Base-by-base conservation (phyloP, 1,284 basidiomycete species). In the Austroboletus niveus region DNA sequence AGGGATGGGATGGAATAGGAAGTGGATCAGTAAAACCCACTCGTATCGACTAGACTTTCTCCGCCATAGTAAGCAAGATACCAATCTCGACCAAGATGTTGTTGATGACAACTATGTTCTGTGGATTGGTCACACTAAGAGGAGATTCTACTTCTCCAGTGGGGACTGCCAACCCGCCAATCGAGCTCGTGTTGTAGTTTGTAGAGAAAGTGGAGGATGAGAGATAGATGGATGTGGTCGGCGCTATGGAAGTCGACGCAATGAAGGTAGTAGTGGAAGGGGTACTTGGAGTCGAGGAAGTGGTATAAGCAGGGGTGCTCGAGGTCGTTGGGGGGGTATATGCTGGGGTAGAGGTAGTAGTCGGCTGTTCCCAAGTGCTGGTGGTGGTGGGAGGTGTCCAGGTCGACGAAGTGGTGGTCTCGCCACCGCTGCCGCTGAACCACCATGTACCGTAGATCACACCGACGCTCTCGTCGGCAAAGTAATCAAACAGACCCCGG, bases 401-500 rank as follows among this genome's bases (percentile, higher is more conserved):
- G 24, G 66, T 62, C 30, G 72, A 60, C 27, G 27, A 27, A 27
- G 27, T 27, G 30, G 68, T 62, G 57, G 58, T 49, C 46, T 56
- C 48, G 42, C 20, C 61, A 46, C 62, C 57, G 35, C 58, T 62
- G n/a, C 27, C 72, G 47, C 70, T 69, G 68, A 72, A 81, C 57
- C 57, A 69, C 87, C 87, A 90, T n/a, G 63, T 59, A 50, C 82
- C 83, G 48, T 71, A 72, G 46, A 92, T 57, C 20, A 82, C 74
- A 52, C 89, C 90, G 0, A 48, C 61, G 45, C 60, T 57, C 54
- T 72, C 62, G 27, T 62, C n/a, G 0, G 77, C 78, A 54, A 89
- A 86, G 70, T 70, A 78, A 4, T 61, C 46, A 75, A 97, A 97
- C 41, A 97, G 80, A 47, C 84, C 78, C 11, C 69, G 66, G 24